Base-by-base conservation (phyloP, 306 rosid species). In the Cercis canadensis region DNA sequence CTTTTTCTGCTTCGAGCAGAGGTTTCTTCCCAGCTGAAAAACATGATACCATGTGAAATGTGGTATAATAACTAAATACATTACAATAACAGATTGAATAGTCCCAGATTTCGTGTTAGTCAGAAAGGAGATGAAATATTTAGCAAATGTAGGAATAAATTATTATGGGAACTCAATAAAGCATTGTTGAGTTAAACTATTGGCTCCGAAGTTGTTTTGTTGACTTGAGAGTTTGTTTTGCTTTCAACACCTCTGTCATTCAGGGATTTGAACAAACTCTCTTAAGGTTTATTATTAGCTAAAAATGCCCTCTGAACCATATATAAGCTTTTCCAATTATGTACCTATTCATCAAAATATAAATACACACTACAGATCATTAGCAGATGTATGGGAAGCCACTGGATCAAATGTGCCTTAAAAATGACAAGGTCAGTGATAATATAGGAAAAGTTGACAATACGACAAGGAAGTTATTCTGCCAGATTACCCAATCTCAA, bases 21-120 rank as follows among this genome's bases (percentile, higher is more conserved):
- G 99, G 97, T 44, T 78, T 81, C 58, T 75, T 81, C 52, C 62
- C 92, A 70, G 46, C 96, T 87, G 83, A 54, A 54, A 75, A 62
- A 62, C 16, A 33, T 11, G 14, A 29, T 49, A 15, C 19, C 59
- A 32, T 33, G 43, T 49, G 18, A 11, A 64, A 47, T 57, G 32
- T 62, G 75, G 44, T 44, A 16, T 51, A 18, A 77, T 36, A 54
- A 49, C 51, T 40, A 24, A 63, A 34, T 32, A 43, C 10, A 13
- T 39, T 52, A 8, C 55, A 8, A 10, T 12, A 4, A 36, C 47
- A 29, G 29, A 24, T 24, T 44, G 14, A 59, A 57, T 41, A 8
- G 51, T 53, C 41, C 5, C 37, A 16, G 50, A 54, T n/a, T 39
- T 36, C 69, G 1, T 11, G 40, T 34, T 18, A 33, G 10, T 57